Evolutionary conservation across 768 basidiomycete genomes (phyloP).

Genomic region (Trametes cinnabarina): DNA sequence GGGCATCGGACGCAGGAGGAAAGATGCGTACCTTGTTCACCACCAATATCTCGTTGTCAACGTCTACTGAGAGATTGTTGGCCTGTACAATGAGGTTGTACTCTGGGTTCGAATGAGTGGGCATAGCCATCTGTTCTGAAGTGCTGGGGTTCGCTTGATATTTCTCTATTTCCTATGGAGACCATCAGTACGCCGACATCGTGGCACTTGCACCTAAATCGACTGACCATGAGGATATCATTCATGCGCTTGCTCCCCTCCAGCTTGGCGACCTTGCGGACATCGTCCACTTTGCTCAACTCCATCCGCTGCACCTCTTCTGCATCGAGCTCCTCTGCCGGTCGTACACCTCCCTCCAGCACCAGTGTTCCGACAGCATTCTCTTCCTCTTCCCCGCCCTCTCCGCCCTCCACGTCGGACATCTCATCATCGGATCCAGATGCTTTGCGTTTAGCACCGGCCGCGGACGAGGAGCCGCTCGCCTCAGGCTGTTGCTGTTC

Average conservation of each 20-base stretch:
- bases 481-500: slow-evolving; percentile 28
- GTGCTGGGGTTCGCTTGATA: slow-evolving; percentile 80
- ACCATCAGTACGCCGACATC: background rate
- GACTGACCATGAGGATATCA: slow-evolving; percentile 74
- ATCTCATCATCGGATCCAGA: slow-evolving; percentile 52
- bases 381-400: slow-evolving; percentile 39
- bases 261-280: slow-evolving; percentile 84
- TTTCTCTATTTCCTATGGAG: slow-evolving; percentile 83
- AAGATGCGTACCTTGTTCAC: slow-evolving; percentile 78
- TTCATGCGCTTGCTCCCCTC: slow-evolving; percentile 84
- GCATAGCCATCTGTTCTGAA: slow-evolving; percentile 71
- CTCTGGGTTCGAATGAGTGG: slow-evolving; percentile 89
- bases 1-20: no score
- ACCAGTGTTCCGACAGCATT: slow-evolving; percentile 55
- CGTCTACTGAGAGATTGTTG: slow-evolving; percentile 96
- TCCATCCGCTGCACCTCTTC: slow-evolving; percentile 97
- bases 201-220: no score
- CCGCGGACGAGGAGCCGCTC: slow-evolving; percentile 27
- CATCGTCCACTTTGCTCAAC: slow-evolving; percentile 78
- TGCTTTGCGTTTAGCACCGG: slow-evolving; percentile 63
- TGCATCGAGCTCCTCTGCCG: slow-evolving; percentile 92
- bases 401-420: slow-evolving; percentile 50
- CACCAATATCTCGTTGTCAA: slow-evolving; percentile 96
- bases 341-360: slow-evolving; percentile 82
- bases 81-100: slow-evolving; percentile 96